Percentiles rank a stretch among this genome's conserved stretches.
These are phyloP conservation scores for Solanum paucissectum DNA, from an alignment of 257 asterid species.

Conservation along the genomic window DNA sequence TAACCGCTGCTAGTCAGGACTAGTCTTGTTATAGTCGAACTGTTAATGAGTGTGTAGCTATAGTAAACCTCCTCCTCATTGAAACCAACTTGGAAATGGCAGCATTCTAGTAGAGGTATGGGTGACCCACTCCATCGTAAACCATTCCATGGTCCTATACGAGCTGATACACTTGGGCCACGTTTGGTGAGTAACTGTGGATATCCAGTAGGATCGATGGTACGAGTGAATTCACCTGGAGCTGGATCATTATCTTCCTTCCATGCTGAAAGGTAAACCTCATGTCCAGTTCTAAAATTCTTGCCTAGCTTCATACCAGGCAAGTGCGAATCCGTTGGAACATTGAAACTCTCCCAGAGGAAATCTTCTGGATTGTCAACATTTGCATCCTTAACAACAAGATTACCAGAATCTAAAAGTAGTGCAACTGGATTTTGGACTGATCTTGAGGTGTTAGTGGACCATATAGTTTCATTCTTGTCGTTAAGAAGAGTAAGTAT, in stretches of 20 bases:
- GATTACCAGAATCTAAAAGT: not conserved
- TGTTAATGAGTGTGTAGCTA: not conserved
- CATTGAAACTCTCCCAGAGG: not conserved
- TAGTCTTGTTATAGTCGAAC: not conserved
- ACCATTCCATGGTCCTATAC: slow-evolving; percentile 48
- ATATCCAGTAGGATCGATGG: slow-evolving; percentile 18
- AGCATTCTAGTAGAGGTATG: not conserved
- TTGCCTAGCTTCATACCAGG: not conserved
- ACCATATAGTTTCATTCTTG: not conserved
- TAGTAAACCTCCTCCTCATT: not conserved
- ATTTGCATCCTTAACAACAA: not conserved
- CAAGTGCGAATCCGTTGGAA: not conserved
- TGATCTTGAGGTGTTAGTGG: not conserved
- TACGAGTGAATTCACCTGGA: not conserved
- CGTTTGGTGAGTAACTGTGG: not conserved
- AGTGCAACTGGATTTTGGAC: not conserved
- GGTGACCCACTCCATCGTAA: slow-evolving; percentile 1
- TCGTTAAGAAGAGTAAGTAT: not conserved
- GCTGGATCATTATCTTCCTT: not conserved
- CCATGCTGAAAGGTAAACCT: not conserved
- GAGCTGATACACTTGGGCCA: not conserved
- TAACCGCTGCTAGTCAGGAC: not conserved
- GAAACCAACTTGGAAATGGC: not conserved
- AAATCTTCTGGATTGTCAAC: not conserved
- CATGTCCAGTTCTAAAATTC: not conserved